A percentile compares a stretch with the other conserved stretches of the same genome.
These are phyloP conservation scores for Chrysopogon serrulatus DNA, from an alignment of 176 grass and related monocot species.

Conservation along the genomic window DNA sequence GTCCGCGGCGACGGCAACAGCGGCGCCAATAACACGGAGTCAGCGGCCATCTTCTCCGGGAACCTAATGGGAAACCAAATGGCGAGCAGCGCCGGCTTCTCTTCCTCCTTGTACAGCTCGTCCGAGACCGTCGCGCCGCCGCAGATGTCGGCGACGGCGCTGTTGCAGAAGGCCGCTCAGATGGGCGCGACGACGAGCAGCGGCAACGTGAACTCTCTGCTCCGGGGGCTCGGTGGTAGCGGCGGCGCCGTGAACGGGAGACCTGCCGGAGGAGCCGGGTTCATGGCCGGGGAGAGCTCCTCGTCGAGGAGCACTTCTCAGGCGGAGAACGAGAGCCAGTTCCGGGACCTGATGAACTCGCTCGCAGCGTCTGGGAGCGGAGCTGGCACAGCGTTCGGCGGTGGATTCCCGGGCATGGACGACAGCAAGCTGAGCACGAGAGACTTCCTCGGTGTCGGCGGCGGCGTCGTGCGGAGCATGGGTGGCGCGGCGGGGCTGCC, in stretches of 20 bases:
- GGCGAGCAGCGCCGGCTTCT: constrained; percentile 3
- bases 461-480: constrained; percentile 50
- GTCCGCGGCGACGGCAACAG: neutral
- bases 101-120: constrained; percentile 36
- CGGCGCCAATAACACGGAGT: neutral
- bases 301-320: constrained; percentile 6
- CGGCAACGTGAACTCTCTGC: constrained; percentile 41
- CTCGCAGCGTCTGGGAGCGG: constrained; percentile 22
- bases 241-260: constrained; percentile 25
- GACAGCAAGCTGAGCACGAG: constrained; percentile 60
- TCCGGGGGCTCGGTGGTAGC: constrained; percentile 50
- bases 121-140: constrained; percentile 25
- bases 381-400: constrained; percentile 17
- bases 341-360: constrained; percentile 68
- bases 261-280: neutral
- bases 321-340: constrained; percentile 66
- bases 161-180: constrained; percentile 77
- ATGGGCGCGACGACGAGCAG: constrained; percentile 61
- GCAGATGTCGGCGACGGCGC: constrained; percentile 82
- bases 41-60: constrained; percentile 28
- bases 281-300: constrained; percentile 25
- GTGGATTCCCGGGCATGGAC: constrained; percentile 34
- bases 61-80: constrained; percentile 47
- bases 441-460: constrained; percentile 78
- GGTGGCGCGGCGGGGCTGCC: constrained; percentile 11